Evolutionary conservation across 768 basidiomycete species (phyloP).

Genomic region (Tricholoma flavovirens): DNA sequence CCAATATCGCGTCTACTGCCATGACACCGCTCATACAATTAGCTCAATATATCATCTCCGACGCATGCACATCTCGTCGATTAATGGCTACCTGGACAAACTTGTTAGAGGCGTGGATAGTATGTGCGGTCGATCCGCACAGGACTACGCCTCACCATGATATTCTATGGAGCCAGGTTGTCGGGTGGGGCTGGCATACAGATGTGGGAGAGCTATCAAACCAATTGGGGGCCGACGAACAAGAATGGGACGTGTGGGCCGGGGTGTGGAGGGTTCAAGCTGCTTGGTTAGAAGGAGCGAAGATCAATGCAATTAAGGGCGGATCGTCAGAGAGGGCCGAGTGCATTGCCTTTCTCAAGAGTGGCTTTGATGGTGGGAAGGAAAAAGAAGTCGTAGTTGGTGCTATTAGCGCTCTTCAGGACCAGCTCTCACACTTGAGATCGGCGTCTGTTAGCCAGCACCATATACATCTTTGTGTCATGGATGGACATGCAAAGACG

Average conservation of each 20-base stretch:
- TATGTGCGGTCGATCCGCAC: slow-evolving; percentile 89
- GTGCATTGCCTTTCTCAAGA: slow-evolving; percentile 29
- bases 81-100: slow-evolving; percentile 49
- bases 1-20: slow-evolving; percentile 63
- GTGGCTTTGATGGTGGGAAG: slow-evolving; percentile 35
- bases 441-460: slow-evolving; percentile 10
- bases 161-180: slow-evolving; percentile 83
- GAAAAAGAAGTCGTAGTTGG: slow-evolving; percentile 32
- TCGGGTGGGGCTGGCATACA: slow-evolving; percentile 70
- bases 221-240: slow-evolving; percentile 25
- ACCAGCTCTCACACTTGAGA: slow-evolving; percentile 20
- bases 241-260: slow-evolving; percentile 35
- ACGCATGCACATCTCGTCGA: slow-evolving; percentile 26
- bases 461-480: slow-evolving; percentile 17
- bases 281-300: slow-evolving; percentile 74
- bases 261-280: slow-evolving; percentile 52
- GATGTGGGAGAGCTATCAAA: slow-evolving; percentile 42
- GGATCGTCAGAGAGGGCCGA: slow-evolving; percentile 59
- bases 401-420: slow-evolving; percentile 29
- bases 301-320: slow-evolving; percentile 60
- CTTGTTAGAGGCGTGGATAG: slow-evolving; percentile 66
- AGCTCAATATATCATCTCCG: slow-evolving; percentile 38
- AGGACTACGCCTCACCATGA: slow-evolving; percentile 81
- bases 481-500: slow-evolving; percentile 30
- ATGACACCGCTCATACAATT: slow-evolving; percentile 50